Base-by-base conservation (phyloP, 2,329 filamentous ascomycete genomes). In the Cryphonectria carpinicola region DNA sequence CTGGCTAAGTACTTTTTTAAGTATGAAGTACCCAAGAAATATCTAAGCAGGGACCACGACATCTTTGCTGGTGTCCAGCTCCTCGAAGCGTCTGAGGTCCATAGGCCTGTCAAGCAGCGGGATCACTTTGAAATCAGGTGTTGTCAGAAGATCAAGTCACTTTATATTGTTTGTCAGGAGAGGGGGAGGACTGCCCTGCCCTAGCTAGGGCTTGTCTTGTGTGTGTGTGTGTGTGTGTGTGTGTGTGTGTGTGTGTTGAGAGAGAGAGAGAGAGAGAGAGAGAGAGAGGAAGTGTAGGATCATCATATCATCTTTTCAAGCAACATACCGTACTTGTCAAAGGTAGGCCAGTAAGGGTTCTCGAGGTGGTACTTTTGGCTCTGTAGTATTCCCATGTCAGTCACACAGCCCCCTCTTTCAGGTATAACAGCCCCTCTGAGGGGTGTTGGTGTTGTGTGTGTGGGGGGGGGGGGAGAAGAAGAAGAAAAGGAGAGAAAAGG, bases 321-420 rank as follows among this genome's bases (percentile, higher is more conserved):
- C 7, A 43, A 28, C 41, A 43, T 64, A 64, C 61, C 61, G 76
- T 93, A 93, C 7, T 90, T 89, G 78, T 93, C 91, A 76, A 93
- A 93, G 0, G 91, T 92, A 83, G 92, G 87, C 90, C 90, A 92
- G 84, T 92, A 92, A 0, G 90, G 90, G 80, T 92, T 92, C 76
- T 87, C 85, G 25, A 90, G 83, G 77, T 90, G 88, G 76, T 90
- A 90, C 74, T 89, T 86, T 78, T 90, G 88, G 76, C 83, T 85
- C 81, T 86, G 74, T n/a, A 22, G 11, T 54, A 32, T 4, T 4
- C 32, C 32, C 22, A n/a, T 19, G 17, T 0, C 35, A 52, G 70
- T 70, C 39, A 70, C 65, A 35, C 39, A 66, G 32, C 32, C 32
- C 32, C 32, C 32, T 32, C 4, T 4, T 32, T 32, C 32, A 32